Evolutionary conservation across 1,139 yeast genomes (phyloP).

Genomic region (Yamadazyma pseudoaaseri): DNA sequence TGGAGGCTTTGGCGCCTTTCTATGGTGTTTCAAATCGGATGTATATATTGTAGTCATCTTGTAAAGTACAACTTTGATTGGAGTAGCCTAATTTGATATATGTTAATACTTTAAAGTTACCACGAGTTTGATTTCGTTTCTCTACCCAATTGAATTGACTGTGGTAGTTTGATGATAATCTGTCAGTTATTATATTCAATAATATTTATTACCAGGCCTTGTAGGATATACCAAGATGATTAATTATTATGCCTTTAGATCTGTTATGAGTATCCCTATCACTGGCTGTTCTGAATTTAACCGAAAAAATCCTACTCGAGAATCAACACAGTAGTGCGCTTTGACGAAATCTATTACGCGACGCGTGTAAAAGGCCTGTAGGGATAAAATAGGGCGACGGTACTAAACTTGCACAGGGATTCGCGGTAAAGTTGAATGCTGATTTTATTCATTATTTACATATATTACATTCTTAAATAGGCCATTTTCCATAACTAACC

Average conservation of each 20-base stretch:
- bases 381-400: too few species aligned
- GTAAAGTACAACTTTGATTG: neutral
- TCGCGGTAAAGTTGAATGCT: too few species aligned
- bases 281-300: neutral
- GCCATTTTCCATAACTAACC: conserved; percentile 1
- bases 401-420: too few species aligned
- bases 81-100: neutral
- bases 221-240: too few species aligned
- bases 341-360: neutral
- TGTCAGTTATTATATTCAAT: too few species aligned
- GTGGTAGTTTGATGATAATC: too few species aligned
- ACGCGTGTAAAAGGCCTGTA: neutral
- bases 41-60: conserved; percentile 48
- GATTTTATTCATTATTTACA: too few species aligned
- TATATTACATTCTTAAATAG: conserved; percentile 1
- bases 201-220: too few species aligned
- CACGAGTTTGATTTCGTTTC: too few species aligned
- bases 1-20: conserved; percentile 51
- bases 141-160: too few species aligned
- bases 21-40: conserved; percentile 44
- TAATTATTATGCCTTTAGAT: too few species aligned
- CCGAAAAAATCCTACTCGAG: neutral
- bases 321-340: neutral
- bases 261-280: too few species aligned
- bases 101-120: neutral